Conservation (phyloP, 2,329 filamentous ascomycete genomes). For the Diplodia mutila region DNA sequence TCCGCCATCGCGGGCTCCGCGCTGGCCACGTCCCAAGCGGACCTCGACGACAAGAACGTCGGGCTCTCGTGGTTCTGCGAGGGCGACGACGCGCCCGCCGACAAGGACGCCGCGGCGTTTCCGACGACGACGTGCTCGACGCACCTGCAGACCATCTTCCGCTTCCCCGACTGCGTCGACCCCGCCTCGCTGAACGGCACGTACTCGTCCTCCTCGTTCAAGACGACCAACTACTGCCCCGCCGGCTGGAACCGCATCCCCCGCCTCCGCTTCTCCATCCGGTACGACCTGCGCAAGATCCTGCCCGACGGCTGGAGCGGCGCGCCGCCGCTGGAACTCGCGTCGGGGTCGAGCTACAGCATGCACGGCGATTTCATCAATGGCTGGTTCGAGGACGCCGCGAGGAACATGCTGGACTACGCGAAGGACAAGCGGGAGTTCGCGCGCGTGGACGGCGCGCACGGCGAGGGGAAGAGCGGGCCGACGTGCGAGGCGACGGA, state of each 20-base stretch:
- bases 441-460: constrained; percentile 40
- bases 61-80: constrained; percentile 46
- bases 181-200: constrained; percentile 39
- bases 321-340: constrained; percentile 49
- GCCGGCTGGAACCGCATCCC: constrained; percentile 52
- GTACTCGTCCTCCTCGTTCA: constrained; percentile 40
- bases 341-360: constrained; percentile 49
- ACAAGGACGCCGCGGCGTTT: constrained; percentile 37
- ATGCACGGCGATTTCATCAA: constrained; percentile 56
- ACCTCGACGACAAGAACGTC: constrained; percentile 30
- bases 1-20: constrained; percentile 49
- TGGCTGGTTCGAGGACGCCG: constrained; percentile 49
- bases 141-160: constrained; percentile 51
- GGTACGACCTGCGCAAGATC: constrained; percentile 51
- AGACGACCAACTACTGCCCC: constrained; percentile 46
- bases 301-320: constrained; percentile 53
- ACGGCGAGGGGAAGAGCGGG: constrained; percentile 39
- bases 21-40: constrained; percentile 38
- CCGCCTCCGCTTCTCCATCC: constrained; percentile 53
- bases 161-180: constrained; percentile 53
- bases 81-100: neutral
- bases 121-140: constrained; percentile 43
- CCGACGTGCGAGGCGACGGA: constrained; percentile 45
- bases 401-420: constrained; percentile 48
- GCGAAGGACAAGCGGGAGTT: constrained; percentile 43